Conservation (phyloP, 2,329 filamentous ascomycete species). For the Phoma sp. region DNA sequence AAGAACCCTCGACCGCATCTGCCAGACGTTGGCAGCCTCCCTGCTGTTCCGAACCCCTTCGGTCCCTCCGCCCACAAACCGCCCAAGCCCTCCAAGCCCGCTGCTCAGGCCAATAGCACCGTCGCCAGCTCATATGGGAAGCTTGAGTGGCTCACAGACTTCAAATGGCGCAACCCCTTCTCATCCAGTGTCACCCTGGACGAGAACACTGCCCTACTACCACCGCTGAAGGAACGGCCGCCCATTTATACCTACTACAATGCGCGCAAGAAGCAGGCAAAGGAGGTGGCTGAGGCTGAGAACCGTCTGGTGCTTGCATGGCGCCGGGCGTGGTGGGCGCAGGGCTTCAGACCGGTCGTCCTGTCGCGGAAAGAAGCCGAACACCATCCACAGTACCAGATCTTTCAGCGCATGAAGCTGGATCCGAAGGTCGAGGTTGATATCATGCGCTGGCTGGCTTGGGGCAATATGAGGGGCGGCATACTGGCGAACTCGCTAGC, state of each 20-base stretch:
- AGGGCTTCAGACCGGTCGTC: conserved; percentile 86
- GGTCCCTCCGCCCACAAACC: conserved; percentile 71
- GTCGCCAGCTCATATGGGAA: conserved; percentile 62
- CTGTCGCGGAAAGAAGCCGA: conserved; percentile 80
- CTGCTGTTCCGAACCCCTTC: conserved; percentile 60
- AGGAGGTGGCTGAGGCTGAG: conserved; percentile 72
- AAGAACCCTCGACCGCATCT: conserved; percentile 47
- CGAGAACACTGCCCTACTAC: conserved; percentile 81
- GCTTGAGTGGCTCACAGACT: conserved; percentile 85
- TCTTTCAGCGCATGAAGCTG: conserved; percentile 62
- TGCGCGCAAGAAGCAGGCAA: conserved; percentile 65
- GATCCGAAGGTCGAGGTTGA: conserved; percentile 55
- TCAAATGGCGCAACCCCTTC: conserved; percentile 90
- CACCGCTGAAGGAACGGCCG: conserved; percentile 72
- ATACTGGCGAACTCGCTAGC: conserved; percentile 79
- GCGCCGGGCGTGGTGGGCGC: conserved; percentile 93
- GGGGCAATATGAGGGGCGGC: conserved; percentile 88
- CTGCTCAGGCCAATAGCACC: conserved; percentile 79
- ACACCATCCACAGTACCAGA: conserved; percentile 78
- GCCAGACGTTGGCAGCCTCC: conserved; percentile 30
- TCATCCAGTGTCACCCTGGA: conserved; percentile 80
- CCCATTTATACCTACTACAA: conserved; percentile 94
- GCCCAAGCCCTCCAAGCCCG: conserved; percentile 77
- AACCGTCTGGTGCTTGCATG: conserved; percentile 81
- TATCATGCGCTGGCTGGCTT: conserved; percentile 88